phyloP scores from a whole-genome alignment of 2,329 filamentous ascomycete genomes.

The Scedosporium apiospermum region DNA sequence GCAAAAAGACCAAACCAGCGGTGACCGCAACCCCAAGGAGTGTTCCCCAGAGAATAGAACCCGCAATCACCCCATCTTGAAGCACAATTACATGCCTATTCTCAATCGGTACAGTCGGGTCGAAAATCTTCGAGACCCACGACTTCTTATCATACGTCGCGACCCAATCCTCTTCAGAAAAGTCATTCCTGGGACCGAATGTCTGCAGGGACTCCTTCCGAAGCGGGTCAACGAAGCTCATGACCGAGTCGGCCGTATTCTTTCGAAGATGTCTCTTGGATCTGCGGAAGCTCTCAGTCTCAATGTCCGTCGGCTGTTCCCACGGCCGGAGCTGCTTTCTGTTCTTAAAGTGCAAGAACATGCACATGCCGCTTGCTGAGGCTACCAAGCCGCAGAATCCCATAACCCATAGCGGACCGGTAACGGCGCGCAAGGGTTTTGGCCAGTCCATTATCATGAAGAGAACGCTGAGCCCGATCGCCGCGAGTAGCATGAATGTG shows the following conservation, averaged over 20 bases:
- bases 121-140: conserved; percentile 64
- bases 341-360: conserved; percentile 66
- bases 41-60: conserved; percentile 17
- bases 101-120: conserved; percentile 24
- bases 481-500: conserved; percentile 45
- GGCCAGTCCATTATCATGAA: conserved; percentile 54
- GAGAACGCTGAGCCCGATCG: conserved; percentile 48
- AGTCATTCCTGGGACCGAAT: conserved; percentile 49
- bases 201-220: conserved; percentile 32
- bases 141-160: conserved; percentile 61
- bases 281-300: conserved; percentile 3
- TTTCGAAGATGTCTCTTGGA: conserved; percentile 9
- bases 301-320: conserved; percentile 50
- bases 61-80: conserved; percentile 19
- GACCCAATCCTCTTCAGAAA: conserved; percentile 70
- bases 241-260: conserved; percentile 9
- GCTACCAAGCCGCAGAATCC: conserved; percentile 65
- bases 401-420: conserved; percentile 56
- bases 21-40: conserved; percentile 15
- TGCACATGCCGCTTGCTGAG: conserved; percentile 72
- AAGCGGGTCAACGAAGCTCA: conserved; percentile 13
- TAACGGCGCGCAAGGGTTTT: conserved; percentile 59
- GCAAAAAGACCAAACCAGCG: conserved; percentile 13
- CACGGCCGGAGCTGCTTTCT: conserved; percentile 68
- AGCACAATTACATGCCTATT: conserved; percentile 16